Conservation (phyloP, 495 filamentous ascomycete species). For the Rusavskia elegans region DNA sequence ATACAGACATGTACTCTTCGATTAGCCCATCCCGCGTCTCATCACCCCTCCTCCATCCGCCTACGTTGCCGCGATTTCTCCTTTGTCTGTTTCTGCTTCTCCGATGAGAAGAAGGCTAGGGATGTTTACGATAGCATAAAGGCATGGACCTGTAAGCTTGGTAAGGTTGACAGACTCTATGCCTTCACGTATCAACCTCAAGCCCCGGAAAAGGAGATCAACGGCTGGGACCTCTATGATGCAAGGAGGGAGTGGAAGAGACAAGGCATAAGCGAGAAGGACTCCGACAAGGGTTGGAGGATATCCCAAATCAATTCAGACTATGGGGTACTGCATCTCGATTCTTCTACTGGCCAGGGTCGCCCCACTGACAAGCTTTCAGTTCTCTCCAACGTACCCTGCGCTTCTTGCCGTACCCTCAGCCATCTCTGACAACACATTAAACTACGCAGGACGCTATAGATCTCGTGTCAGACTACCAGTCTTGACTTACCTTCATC, state of each 20-base stretch:
- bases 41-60: constrained; percentile 66
- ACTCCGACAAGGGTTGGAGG: constrained; percentile 64
- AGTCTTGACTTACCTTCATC: constrained; percentile 80
- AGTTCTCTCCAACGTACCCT: constrained; percentile 96
- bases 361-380: constrained; percentile 15
- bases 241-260: constrained; percentile 63
- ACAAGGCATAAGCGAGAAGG: constrained; percentile 66
- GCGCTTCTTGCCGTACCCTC: constrained; percentile 68
- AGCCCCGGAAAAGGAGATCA: constrained; percentile 53
- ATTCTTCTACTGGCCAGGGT: not conserved
- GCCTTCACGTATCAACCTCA: constrained; percentile 74
- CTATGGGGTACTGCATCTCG: constrained; percentile 39
- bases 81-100: constrained; percentile 82
- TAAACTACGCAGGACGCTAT: constrained; percentile 85
- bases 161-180: constrained; percentile 77
- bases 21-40: constrained; percentile 52
- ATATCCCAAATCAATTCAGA: constrained; percentile 80
- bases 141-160: constrained; percentile 63
- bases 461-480: constrained; percentile 80
- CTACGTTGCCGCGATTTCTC: constrained; percentile 84
- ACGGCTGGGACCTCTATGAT: constrained; percentile 85
- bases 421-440: constrained; percentile 83
- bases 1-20: constrained; percentile 60
- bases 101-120: constrained; percentile 51
- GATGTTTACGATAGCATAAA: constrained; percentile 86